Conservation (phyloP, 805 yeast genomes). For the Teunomyces cretensis region DNA sequence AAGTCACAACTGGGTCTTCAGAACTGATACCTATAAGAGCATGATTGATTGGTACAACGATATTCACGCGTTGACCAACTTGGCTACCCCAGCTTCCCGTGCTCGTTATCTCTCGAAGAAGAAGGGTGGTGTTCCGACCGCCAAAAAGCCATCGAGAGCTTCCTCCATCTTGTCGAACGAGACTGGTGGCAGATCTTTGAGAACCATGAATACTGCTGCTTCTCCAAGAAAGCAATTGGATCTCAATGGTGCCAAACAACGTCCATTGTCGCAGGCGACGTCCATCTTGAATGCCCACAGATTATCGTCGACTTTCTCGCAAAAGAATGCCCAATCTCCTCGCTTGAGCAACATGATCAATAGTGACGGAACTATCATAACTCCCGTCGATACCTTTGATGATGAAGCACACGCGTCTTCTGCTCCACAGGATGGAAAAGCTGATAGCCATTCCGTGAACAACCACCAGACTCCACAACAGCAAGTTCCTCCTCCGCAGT, state of each 20-base stretch:
- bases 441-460: background rate
- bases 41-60: constrained; percentile 88
- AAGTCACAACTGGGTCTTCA: constrained; percentile 93
- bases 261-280: constrained; percentile 23
- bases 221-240: constrained; percentile 3
- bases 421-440: background rate
- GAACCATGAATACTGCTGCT: constrained; percentile 11
- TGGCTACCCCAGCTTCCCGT: constrained; percentile 61
- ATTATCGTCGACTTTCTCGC: constrained; percentile 39
- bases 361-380: constrained; percentile 45
- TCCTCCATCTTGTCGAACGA: constrained; percentile 17
- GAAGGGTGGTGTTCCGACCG: constrained; percentile 3
- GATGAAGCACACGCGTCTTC: constrained; percentile 1
- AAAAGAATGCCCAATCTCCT: constrained; percentile 35
- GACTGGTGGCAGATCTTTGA: constrained; percentile 15
- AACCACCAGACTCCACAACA: background rate
- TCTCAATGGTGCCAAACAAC: constrained; percentile 11
- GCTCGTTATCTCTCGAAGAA: constrained; percentile 39
- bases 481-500: constrained; percentile 5
- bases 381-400: constrained; percentile 34
- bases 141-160: constrained; percentile 16
- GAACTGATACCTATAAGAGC: constrained; percentile 76
- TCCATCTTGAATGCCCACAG: constrained; percentile 23
- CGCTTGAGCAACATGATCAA: constrained; percentile 41
- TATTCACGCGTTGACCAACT: constrained; percentile 62